Conservation (phyloP, 495 filamentous ascomycete species). For the Talaromyces thailandensis region DNA sequence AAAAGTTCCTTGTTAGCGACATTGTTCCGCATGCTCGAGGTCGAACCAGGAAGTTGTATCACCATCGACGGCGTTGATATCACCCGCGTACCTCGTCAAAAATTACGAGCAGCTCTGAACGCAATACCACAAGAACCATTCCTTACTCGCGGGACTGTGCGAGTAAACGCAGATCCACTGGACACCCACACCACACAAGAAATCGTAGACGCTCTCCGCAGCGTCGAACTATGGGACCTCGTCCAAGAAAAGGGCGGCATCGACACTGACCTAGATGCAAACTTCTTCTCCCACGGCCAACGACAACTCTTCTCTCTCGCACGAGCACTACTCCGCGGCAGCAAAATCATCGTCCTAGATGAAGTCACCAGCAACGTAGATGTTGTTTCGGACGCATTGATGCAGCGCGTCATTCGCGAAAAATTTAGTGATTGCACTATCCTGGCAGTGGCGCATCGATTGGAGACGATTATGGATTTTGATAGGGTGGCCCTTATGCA, state of each 20-base stretch:
- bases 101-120: constrained; percentile 38
- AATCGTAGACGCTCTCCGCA: constrained; percentile 30
- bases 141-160: constrained; percentile 34
- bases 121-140: constrained; percentile 52
- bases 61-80: constrained; percentile 42
- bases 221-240: constrained; percentile 31
- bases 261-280: constrained; percentile 25
- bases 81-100: constrained; percentile 33
- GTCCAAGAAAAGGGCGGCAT: constrained; percentile 32
- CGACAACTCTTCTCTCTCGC: constrained; percentile 50
- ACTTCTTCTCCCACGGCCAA: constrained; percentile 47
- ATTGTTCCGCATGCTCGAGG: constrained; percentile 45
- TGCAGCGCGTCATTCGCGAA: constrained; percentile 73
- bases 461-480: constrained; percentile 85
- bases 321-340: constrained; percentile 39
- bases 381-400: constrained; percentile 74
- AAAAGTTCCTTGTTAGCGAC: constrained; percentile 40
- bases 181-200: constrained; percentile 15
- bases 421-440: constrained; percentile 67
- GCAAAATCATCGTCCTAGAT: constrained; percentile 34
- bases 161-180: constrained; percentile 34
- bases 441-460: constrained; percentile 76
- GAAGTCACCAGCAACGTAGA: constrained; percentile 54
- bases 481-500: constrained; percentile 77
- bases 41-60: constrained; percentile 28